Base-by-base conservation (phyloP, 2,329 filamentous ascomycete species). In the Bertia moriformis region DNA sequence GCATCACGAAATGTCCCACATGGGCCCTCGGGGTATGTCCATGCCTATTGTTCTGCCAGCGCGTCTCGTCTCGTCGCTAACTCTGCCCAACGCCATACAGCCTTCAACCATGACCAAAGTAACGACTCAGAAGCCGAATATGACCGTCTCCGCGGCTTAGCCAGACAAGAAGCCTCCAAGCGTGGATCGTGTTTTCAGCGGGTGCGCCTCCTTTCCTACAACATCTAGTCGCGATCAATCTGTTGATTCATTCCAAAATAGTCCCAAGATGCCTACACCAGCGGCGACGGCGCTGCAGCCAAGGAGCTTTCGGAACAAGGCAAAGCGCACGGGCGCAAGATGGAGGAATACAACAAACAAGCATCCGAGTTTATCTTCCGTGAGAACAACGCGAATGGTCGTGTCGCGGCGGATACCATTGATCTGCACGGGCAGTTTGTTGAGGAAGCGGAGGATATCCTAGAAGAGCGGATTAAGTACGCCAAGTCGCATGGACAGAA, bases 391-490 rank as follows among this genome's bases (percentile, higher is more conserved):
- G 78, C 83, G 15, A 58, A 67, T 2, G 83, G 76, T 14, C 76
- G 81, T 44, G 81, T 93, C 7, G 70, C 74, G 14, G 66, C 67
- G 30, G 89, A 96, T 59, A 86, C 83, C 5, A 88, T 98, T 49
- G 91, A 98, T 61, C 68, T 98, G 37, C 91, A 98, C 58, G 91
- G 91, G 2, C 83, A 93, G 54, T 95, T 82, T 51, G 88, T 94
- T 42, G 85, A 94, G 56, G 91, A 96, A 64, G 91, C 91, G 4
- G 87, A 94, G 65, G 74, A 85, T 46, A 91, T 95, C 41, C 66
- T 96, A 17, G 84, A 89, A 62, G 69, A 84, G 59, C 72, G 91
- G 47, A 93, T 98, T 52, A 73, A 75, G 47, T 78, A 83, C 48
- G 87, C 87, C 42, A 74, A 76, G 54, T 58, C 70, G 39, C 70